A percentile compares a stretch with the other conserved stretches of the same genome.
These are phyloP conservation scores for Xylaria telfairii DNA, from an alignment of 495 filamentous ascomycete genomes.

Conservation along the genomic window DNA sequence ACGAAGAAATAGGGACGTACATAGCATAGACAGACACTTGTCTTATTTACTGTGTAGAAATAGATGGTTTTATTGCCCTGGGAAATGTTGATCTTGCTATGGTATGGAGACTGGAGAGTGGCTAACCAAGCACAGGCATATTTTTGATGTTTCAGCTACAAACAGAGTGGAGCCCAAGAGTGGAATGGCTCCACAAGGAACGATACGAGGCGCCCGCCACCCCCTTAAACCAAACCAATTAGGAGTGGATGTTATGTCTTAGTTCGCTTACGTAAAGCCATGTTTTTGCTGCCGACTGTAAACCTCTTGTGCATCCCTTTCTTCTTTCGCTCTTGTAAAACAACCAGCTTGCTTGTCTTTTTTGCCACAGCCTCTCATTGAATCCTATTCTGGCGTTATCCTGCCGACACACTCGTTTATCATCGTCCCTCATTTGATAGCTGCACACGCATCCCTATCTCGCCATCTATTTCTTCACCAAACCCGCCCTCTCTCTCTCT, in stretches of 20 bases:
- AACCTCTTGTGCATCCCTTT: background rate
- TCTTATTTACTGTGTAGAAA: too few species aligned
- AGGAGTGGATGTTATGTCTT: conserved; percentile 4
- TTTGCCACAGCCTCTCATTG: conserved; percentile 21
- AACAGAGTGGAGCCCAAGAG: background rate
- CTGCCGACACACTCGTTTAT: conserved; percentile 21
- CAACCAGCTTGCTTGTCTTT: conserved; percentile 6
- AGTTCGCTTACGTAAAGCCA: background rate
- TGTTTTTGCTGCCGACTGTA: too few species aligned
- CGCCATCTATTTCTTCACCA: background rate
- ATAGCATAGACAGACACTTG: too few species aligned
- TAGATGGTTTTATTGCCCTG: too few species aligned
- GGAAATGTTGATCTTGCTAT: too few species aligned
- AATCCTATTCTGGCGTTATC: conserved; percentile 8
- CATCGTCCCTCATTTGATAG: conserved; percentile 19
- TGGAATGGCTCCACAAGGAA: background rate
- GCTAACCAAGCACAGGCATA: conserved; percentile 7
- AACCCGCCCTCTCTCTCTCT: background rate
- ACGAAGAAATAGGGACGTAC: too few species aligned
- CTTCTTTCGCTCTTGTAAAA: conserved; percentile 9
- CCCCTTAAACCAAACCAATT: conserved; percentile 17
- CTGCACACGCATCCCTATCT: background rate
- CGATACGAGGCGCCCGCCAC: conserved; percentile 18
- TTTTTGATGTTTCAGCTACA: conserved; percentile 2
- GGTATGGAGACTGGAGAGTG: background rate